Percentiles rank a stretch among this genome's conserved stretches.
Evolutionary conservation across 2,329 filamentous ascomycete species (phyloP).

Genomic region (Colletotrichum musicola): DNA sequence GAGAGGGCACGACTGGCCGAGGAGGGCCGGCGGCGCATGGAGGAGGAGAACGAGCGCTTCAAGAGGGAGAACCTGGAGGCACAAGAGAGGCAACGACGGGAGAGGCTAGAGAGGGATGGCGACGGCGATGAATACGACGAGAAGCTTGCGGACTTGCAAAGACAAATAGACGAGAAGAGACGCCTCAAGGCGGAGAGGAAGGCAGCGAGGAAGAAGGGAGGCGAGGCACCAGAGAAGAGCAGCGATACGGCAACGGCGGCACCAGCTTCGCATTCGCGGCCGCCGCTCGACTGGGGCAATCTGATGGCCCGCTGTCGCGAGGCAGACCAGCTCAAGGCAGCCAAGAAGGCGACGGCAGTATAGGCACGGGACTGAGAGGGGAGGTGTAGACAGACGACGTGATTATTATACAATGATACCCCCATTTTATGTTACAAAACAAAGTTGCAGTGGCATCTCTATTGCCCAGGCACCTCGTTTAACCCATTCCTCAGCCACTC

Average conservation of each 20-base stretch:
- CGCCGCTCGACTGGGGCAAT: constrained; percentile 37
- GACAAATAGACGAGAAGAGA: constrained; percentile 52
- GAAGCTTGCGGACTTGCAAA: constrained; percentile 40
- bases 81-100: constrained; percentile 20
- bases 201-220: constrained; percentile 47
- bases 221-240: constrained; percentile 2
- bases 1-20: constrained; percentile 54
- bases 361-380: constrained; percentile 43
- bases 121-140: constrained; percentile 48
- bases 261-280: neutral
- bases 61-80: constrained; percentile 50
- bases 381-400: constrained; percentile 5
- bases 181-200: constrained; percentile 53
- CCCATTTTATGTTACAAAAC: constrained; percentile 34
- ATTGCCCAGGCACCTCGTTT: constrained; percentile 42
- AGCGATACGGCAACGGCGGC: neutral
- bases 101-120: constrained; percentile 45
- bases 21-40: constrained; percentile 49
- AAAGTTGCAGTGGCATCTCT: constrained; percentile 25
- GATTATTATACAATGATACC: constrained; percentile 33
- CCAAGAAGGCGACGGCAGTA: constrained; percentile 63
- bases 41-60: constrained; percentile 55
- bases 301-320: constrained; percentile 44
- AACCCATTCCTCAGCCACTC: constrained; percentile 73
- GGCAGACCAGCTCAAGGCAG: constrained; percentile 62